Conservation (phyloP, 169 alveolate genomes). For the Neospora caninum region DNA sequence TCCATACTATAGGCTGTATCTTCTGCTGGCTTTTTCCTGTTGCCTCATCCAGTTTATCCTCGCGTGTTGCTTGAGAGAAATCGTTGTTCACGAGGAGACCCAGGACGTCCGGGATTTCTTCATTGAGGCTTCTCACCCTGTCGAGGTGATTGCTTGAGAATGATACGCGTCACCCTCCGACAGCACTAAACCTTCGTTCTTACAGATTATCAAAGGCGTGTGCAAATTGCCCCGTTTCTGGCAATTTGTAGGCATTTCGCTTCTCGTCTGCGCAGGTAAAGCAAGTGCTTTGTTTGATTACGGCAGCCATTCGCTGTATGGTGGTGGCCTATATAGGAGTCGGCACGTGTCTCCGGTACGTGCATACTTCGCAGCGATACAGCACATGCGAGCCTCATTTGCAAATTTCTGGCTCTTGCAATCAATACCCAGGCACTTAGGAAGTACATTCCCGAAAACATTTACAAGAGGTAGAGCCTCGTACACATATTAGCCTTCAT, state of each 20-base stretch:
- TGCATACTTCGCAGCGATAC: too few relatives aligned
- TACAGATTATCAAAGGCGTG: neutral
- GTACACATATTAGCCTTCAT: neutral
- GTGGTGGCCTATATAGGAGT: slow-evolving; percentile 9
- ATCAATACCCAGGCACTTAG: slow-evolving; percentile 46
- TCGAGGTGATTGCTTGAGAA: neutral
- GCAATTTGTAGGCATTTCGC: slow-evolving; percentile 6
- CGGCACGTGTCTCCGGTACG: slow-evolving; percentile 44
- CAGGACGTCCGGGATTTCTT: neutral
- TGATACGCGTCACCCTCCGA: neutral
- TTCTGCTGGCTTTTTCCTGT: slow-evolving; percentile 43
- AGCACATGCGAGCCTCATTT: too few relatives aligned
- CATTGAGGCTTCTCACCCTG: neutral
- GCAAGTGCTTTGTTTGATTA: neutral
- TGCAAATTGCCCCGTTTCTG: slow-evolving; percentile 24
- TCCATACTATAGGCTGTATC: slow-evolving; percentile 45
- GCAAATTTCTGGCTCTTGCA: too few relatives aligned
- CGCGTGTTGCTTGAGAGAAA: slow-evolving; percentile 22
- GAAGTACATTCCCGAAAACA: slow-evolving; percentile 64
- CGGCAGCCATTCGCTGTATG: neutral
- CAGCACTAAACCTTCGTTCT: neutral
- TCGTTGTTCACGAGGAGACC: slow-evolving; percentile 26
- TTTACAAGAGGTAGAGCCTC: slow-evolving; percentile 34
- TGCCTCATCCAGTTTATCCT: slow-evolving; percentile 24
- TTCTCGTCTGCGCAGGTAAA: slow-evolving; percentile 38